Percentiles rank a stretch among this genome's conserved stretches.
These are phyloP conservation scores for Aspergillus sclerotiicarbonarius DNA, from an alignment of 495 filamentous ascomycete genomes.

Conservation along the genomic window DNA sequence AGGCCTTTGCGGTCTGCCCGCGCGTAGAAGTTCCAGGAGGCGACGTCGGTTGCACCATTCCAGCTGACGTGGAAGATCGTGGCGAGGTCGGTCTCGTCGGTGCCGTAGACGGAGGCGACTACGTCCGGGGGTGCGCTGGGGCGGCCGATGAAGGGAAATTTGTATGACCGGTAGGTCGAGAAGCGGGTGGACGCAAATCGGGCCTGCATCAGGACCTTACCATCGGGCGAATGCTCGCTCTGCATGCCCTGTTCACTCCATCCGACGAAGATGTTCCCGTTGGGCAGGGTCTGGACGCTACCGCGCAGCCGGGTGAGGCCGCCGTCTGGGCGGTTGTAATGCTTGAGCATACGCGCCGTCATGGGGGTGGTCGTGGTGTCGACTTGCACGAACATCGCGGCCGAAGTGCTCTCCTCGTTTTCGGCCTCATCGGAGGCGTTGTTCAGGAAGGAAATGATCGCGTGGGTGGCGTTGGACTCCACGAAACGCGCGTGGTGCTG, in stretches of 20 bases:
- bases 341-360: conserved; percentile 43
- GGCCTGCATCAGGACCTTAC: conserved; percentile 49
- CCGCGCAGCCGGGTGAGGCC: conserved; percentile 59
- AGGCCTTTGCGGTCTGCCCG: conserved; percentile 24
- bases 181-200: conserved; percentile 36
- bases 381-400: conserved; percentile 54
- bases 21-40: conserved; percentile 41
- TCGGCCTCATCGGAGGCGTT: conserved; percentile 49
- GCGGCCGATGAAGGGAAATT: conserved; percentile 36
- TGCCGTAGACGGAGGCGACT: conserved; percentile 38
- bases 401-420: conserved; percentile 41
- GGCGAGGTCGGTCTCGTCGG: conserved; percentile 28
- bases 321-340: conserved; percentile 46
- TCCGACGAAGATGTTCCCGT: conserved; percentile 55
- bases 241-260: conserved; percentile 58
- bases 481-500: conserved; percentile 61
- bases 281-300: conserved; percentile 54
- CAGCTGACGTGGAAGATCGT: conserved; percentile 47
- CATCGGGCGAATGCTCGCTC: conserved; percentile 55
- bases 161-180: conserved; percentile 44
- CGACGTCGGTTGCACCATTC: conserved; percentile 50
- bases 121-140: conserved; percentile 35
- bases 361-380: conserved; percentile 38
- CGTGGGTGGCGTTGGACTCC: conserved; percentile 47
- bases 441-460: conserved; percentile 54